Base-by-base conservation (phyloP, 2,329 filamentous ascomycete species). In the Phoma sp. region DNA sequence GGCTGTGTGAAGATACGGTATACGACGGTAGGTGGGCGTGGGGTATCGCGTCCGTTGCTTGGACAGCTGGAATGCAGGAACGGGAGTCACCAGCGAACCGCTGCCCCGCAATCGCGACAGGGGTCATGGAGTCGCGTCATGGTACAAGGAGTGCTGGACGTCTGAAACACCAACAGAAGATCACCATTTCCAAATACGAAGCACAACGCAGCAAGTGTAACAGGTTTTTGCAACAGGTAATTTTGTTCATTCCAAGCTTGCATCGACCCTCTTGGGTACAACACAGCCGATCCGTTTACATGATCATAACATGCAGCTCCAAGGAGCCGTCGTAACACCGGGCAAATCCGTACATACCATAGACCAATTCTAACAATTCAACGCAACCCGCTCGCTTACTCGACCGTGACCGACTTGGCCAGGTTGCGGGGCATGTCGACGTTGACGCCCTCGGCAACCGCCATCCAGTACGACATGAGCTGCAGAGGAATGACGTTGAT, bases 371-470 rank as follows among this genome's bases (percentile, higher is more conserved):
- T 51, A 57, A 54, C 53, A 36, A 39, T 32, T 36, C 50, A 60
- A 37, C 57, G 44, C 39, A 37, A 56, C 41, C 54, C 37, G 40
- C 52, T 55, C 74, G 36, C 37, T 83, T 94, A 99, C 86, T 99
- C 95, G 67, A 99, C 95, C 62, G 95, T 99, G 63, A 99, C 95
- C 62, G 92, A 96, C 87, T 99, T 99, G 77, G 95, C 95, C 81
- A 99, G 81, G 83, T 99, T 99, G 73, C 95, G 90, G 55, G 95
- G 95, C 87, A 98, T 98, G 77, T 99, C 95, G 57, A 99, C 95
- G 76, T 99, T 98, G 65, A 97, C 83, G 47, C 93, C 94, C 82
- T 96, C 95, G 65, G 90, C 89, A 70, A 99, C 94, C 50, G 95
- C 95, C 63, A 99, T 87, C 94, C 95, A 98, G 85, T 99, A 99